A percentile compares a stretch with the other conserved stretches of the same genome.
Conservation (phyloP, 208 protist genomes). For the Trypanosoma boissoni region DNA sequence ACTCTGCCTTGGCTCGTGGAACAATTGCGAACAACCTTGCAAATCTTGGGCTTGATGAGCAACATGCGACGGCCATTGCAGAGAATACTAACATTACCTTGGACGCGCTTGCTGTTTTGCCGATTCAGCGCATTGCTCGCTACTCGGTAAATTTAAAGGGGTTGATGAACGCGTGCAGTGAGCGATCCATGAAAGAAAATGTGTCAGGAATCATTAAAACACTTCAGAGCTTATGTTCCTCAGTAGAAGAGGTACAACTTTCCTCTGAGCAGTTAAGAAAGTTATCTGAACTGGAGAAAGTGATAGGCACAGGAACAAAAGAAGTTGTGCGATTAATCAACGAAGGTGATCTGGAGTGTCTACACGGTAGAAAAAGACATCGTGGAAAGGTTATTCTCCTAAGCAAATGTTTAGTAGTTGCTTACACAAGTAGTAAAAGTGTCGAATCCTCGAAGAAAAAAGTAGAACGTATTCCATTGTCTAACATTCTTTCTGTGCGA, state of each 20-base stretch:
- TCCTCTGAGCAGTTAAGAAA: not conserved
- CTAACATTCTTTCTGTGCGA: constrained; percentile 8
- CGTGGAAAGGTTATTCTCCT: constrained; percentile 13
- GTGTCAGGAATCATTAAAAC: not conserved
- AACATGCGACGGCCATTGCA: not conserved
- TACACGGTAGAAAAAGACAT: not conserved
- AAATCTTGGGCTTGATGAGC: not conserved
- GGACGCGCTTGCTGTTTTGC: constrained; percentile 18
- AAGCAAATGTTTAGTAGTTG: constrained; percentile 3
- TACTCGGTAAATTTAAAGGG: constrained; percentile 9
- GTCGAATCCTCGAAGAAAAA: not conserved
- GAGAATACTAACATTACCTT: constrained; percentile 9
- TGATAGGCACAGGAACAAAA: not conserved
- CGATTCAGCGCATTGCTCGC: constrained; percentile 20
- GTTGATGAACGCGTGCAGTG: constrained; percentile 3
- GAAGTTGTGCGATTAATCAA: not conserved
- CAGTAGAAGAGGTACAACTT: not conserved
- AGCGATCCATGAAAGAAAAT: not conserved
- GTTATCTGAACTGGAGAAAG: constrained; percentile 1
- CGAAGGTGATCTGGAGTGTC: constrained; percentile 7
- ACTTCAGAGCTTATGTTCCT: not conserved
- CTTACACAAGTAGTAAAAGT: not conserved
- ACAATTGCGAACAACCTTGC: constrained; percentile 10
- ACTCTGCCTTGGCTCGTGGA: not conserved
- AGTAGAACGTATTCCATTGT: constrained; percentile 1